These are phyloP conservation scores for Penicillium capsulatum DNA, from an alignment of 2,329 filamentous ascomycete genomes.

Conservation along the genomic window DNA sequence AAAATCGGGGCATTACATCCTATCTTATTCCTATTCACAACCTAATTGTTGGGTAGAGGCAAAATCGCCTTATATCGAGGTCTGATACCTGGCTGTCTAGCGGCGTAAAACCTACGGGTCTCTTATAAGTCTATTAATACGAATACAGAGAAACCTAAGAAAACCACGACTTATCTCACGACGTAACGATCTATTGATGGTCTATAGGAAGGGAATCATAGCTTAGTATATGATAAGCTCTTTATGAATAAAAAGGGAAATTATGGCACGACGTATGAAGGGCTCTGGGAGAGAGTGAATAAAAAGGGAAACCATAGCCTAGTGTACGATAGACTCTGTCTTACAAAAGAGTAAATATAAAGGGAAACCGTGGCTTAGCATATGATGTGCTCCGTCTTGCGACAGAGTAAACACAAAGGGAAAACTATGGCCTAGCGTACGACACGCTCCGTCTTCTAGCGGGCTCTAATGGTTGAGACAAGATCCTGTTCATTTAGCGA, in stretches of 20 bases:
- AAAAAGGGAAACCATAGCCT: background rate
- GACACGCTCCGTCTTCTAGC: background rate
- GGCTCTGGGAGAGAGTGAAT: too few species aligned
- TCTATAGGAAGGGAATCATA: too few species aligned
- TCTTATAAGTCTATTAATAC: background rate
- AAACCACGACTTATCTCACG: too few species aligned
- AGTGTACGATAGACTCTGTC: background rate
- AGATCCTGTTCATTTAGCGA: slow-evolving; percentile 3
- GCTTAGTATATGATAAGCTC: too few species aligned
- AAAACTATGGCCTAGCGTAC: background rate
- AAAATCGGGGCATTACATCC: too few species aligned
- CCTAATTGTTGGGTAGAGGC: too few species aligned
- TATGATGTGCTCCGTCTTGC: background rate
- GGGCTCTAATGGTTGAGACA: background rate
- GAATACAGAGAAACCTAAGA: background rate
- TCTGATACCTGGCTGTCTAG: too few species aligned
- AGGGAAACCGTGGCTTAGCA: background rate
- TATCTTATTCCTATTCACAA: too few species aligned
- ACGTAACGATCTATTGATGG: too few species aligned
- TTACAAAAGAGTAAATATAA: background rate
- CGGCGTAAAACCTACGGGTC: background rate
- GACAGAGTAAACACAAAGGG: background rate
- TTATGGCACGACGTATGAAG: too few species aligned
- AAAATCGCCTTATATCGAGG: too few species aligned
- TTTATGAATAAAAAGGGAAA: too few species aligned